Conservation (phyloP, 148 eudicot genomes). For the Cornus kousa region DNA sequence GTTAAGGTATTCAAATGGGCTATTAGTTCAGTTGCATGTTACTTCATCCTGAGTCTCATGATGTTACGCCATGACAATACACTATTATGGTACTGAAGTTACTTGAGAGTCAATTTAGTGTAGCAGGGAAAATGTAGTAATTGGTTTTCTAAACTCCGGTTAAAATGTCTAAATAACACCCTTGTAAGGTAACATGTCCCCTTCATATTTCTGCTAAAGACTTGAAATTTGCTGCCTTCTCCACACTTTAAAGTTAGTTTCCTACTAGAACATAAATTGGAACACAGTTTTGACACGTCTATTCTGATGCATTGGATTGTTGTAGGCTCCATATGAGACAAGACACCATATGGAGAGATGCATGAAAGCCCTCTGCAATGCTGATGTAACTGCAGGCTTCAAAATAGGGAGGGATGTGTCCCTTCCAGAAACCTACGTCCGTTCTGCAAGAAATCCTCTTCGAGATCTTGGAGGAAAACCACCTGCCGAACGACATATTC, state of each 20-base stretch:
- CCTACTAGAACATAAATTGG: background rate
- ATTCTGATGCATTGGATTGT: background rate
- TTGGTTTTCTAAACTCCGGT: background rate
- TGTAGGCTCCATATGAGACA: slow-evolving; percentile 79
- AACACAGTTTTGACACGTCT: background rate
- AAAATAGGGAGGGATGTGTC: slow-evolving; percentile 81
- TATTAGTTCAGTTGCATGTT: background rate
- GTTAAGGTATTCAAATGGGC: background rate
- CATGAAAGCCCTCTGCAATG: slow-evolving; percentile 91
- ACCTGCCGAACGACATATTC: slow-evolving; percentile 56
- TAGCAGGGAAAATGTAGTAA: background rate
- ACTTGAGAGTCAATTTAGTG: background rate
- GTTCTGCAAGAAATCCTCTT: slow-evolving; percentile 65
- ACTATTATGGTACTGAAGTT: background rate
- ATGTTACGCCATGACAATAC: background rate
- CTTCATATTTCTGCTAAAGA: background rate
- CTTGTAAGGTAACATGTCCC: background rate
- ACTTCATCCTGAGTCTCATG: background rate
- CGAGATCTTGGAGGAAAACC: slow-evolving; percentile 77
- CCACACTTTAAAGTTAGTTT: background rate
- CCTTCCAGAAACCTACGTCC: slow-evolving; percentile 74
- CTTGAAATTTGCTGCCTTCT: background rate
- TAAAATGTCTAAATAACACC: background rate
- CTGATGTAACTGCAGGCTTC: slow-evolving; percentile 73
- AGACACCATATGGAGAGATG: slow-evolving; percentile 77